phyloP scores from a whole-genome alignment of 306 rosid genomes.

The Gastrolobium villosum region DNA sequence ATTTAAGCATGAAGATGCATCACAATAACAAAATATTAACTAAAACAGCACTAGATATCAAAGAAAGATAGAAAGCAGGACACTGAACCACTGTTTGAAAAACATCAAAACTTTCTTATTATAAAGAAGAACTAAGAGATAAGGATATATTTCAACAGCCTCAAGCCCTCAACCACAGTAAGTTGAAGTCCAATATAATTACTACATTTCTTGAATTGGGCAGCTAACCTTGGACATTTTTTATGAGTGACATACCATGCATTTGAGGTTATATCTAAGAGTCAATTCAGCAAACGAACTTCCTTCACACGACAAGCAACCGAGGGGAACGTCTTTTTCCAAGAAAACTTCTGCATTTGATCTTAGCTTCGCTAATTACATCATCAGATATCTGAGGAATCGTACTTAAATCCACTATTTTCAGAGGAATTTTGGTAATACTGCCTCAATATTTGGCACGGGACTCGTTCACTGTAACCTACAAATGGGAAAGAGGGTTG shows the following conservation, averaged over 20 bases:
- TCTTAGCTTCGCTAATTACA: conserved; percentile 72
- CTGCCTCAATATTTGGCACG: conserved; percentile 85
- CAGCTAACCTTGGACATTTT: background rate
- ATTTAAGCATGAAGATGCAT: conserved; percentile 22
- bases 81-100: conserved; percentile 1
- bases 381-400: conserved; percentile 72
- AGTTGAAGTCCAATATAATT: background rate
- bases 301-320: conserved; percentile 79
- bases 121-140: background rate
- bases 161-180: background rate
- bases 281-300: conserved; percentile 76
- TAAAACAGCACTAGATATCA: conserved; percentile 10
- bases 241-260: conserved; percentile 67
- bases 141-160: background rate
- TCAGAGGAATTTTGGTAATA: conserved; percentile 71
- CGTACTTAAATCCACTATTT: conserved; percentile 68
- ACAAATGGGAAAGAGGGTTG: conserved; percentile 30
- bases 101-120: background rate
- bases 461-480: conserved; percentile 92
- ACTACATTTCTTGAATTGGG: background rate
- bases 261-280: conserved; percentile 82
- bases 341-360: conserved; percentile 76
- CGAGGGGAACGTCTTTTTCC: conserved; percentile 82
- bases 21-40: conserved; percentile 27
- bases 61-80: background rate